These are phyloP conservation scores for Globisporangium cederbergense DNA, from an alignment of 352 stramenopile species.

Conservation along the genomic window DNA sequence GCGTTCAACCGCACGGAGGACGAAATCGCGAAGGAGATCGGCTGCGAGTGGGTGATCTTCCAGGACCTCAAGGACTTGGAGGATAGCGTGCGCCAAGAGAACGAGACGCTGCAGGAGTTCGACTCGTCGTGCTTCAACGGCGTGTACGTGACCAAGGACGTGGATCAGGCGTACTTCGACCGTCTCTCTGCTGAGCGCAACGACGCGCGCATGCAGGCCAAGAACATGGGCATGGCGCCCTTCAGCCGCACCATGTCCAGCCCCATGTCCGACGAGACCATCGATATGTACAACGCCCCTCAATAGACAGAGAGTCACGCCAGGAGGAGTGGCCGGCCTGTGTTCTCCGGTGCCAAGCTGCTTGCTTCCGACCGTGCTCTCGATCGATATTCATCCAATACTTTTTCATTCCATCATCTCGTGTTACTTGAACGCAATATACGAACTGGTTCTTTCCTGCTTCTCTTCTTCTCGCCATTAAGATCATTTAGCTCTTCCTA, in stretches of 20 bases:
- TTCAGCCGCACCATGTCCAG: slow-evolving; percentile 80
- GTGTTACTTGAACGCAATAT: slow-evolving; percentile 1
- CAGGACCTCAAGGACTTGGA: slow-evolving; percentile 92
- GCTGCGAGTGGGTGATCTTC: slow-evolving; percentile 95
- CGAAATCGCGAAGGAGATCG: slow-evolving; percentile 93
- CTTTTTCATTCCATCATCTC: not conserved
- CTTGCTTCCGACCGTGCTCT: not conserved
- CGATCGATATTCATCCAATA: not conserved
- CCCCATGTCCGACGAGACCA: slow-evolving; percentile 77
- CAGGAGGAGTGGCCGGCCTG: not conserved
- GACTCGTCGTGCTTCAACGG: slow-evolving; percentile 98
- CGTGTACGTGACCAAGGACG: slow-evolving; percentile 94
- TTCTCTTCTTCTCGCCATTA: not conserved
- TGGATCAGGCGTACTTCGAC: slow-evolving; percentile 83
- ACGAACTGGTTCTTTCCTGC: not conserved
- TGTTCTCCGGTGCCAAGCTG: not conserved
- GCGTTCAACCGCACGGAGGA: slow-evolving; percentile 94
- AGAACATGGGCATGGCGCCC: slow-evolving; percentile 76
- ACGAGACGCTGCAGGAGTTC: slow-evolving; percentile 72
- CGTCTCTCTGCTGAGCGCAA: slow-evolving; percentile 74
- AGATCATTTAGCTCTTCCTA: not conserved
- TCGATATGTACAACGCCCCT: slow-evolving; percentile 87
- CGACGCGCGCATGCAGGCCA: slow-evolving; percentile 80
- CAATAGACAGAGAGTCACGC: slow-evolving; percentile 39
- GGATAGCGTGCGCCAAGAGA: slow-evolving; percentile 77